These are phyloP conservation scores for Pichia thaimueangensis DNA, from an alignment of 805 yeast genomes.

Conservation along the genomic window DNA sequence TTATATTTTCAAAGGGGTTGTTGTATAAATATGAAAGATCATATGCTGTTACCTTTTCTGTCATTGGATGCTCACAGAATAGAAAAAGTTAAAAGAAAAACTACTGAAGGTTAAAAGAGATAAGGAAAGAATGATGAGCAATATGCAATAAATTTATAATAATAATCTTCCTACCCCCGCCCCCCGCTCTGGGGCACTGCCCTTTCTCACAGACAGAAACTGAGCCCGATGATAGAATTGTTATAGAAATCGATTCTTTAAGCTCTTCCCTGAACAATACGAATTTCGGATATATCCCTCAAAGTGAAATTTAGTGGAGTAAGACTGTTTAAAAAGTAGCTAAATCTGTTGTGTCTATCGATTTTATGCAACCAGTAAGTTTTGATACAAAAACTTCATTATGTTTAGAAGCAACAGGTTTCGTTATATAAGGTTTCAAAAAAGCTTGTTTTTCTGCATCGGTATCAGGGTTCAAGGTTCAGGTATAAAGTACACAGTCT, in stretches of 20 bases:
- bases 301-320: constrained; percentile 53
- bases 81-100: too few relatives aligned
- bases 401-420: constrained; percentile 88
- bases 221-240: neutral
- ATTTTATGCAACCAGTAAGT: constrained; percentile 77
- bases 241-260: neutral
- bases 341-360: constrained; percentile 79
- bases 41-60: constrained; percentile 17
- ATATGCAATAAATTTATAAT: too few relatives aligned
- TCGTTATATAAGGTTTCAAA: too few relatives aligned
- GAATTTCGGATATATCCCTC: constrained; percentile 10
- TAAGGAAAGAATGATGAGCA: too few relatives aligned
- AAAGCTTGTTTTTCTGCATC: too few relatives aligned
- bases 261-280: neutral
- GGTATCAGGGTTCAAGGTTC: too few relatives aligned
- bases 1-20: constrained; percentile 26
- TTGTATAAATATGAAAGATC: constrained; percentile 16
- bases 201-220: too few relatives aligned
- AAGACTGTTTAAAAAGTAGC: constrained; percentile 75
- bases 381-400: constrained; percentile 81
- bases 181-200: too few relatives aligned
- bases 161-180: too few relatives aligned
- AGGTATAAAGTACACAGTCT: too few relatives aligned
- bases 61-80: neutral
- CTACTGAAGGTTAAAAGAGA: too few relatives aligned